Conservation (phyloP, 2,329 filamentous ascomycete genomes). For the Fusarium torulosum region DNA sequence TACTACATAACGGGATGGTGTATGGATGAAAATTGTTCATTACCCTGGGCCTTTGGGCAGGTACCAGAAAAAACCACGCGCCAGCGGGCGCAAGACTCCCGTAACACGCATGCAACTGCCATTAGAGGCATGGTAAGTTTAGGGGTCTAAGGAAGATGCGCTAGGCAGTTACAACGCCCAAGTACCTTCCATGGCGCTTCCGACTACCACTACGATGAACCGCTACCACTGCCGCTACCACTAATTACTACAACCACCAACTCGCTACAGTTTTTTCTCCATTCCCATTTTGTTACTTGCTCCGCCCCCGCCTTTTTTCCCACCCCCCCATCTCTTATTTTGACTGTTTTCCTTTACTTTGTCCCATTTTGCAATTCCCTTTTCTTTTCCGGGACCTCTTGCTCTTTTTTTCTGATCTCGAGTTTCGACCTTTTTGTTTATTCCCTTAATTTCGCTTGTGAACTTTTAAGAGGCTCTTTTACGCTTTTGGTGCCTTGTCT, state of each 20-base stretch:
- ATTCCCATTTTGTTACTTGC: conserved; percentile 32
- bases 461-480: conserved; percentile 13
- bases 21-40: conserved; percentile 21
- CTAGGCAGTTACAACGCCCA: background rate
- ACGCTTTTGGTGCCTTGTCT: background rate
- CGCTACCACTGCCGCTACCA: conserved; percentile 11
- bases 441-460: conserved; percentile 27
- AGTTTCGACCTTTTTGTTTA: conserved; percentile 34
- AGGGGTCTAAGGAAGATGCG: conserved; percentile 26
- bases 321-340: conserved; percentile 30
- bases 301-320: conserved; percentile 48
- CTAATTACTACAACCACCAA: background rate
- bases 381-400: conserved; percentile 47
- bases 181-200: conserved; percentile 7
- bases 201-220: background rate
- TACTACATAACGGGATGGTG: conserved; percentile 1
- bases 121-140: conserved; percentile 40
- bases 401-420: conserved; percentile 10
- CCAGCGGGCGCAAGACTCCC: conserved; percentile 29
- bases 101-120: conserved; percentile 37
- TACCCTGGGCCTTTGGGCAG: conserved; percentile 20
- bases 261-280: too few relatives aligned
- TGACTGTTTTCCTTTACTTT: conserved; percentile 38
- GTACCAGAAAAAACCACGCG: conserved; percentile 35
- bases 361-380: conserved; percentile 43